Evolutionary conservation across 2,329 filamentous ascomycete genomes (phyloP).

Genomic region (Rhinocladiella similis): DNA sequence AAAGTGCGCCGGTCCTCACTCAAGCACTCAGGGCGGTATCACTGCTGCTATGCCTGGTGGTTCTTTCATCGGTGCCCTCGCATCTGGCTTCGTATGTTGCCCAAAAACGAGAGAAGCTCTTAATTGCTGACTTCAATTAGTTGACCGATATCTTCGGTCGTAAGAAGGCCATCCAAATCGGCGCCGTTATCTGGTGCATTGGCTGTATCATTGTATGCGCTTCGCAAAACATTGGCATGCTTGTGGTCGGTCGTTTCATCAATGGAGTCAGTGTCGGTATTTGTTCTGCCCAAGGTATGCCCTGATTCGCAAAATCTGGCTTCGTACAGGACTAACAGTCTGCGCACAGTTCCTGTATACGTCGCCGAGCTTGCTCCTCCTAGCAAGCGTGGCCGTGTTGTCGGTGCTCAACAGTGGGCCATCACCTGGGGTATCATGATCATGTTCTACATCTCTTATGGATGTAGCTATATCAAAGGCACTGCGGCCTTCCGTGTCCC

Average conservation of each 20-base stretch:
- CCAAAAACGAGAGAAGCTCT: slow-evolving; percentile 48
- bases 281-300: slow-evolving; percentile 61
- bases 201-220: slow-evolving; percentile 22
- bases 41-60: slow-evolving; percentile 74
- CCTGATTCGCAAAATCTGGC: slow-evolving; percentile 60
- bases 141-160: slow-evolving; percentile 59
- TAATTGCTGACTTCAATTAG: slow-evolving; percentile 42
- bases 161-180: slow-evolving; percentile 54
- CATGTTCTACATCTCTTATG: slow-evolving; percentile 58
- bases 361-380: slow-evolving; percentile 66
- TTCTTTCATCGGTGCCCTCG: slow-evolving; percentile 63
- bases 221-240: slow-evolving; percentile 67
- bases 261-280: slow-evolving; percentile 75
- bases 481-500: slow-evolving; percentile 62
- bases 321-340: slow-evolving; percentile 56
- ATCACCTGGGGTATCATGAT: slow-evolving; percentile 71
- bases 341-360: slow-evolving; percentile 61
- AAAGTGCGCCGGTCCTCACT: slow-evolving; percentile 43
- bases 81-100: slow-evolving; percentile 58
- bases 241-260: slow-evolving; percentile 69
- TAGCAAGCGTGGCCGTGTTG: slow-evolving; percentile 59
- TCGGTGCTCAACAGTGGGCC: slow-evolving; percentile 72
- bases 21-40: slow-evolving; percentile 48
- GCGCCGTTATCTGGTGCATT: slow-evolving; percentile 50
- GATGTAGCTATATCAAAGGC: slow-evolving; percentile 61